These are phyloP conservation scores for Dioscorea dumetorum DNA, from an alignment of 106 monocot genomes.

Conservation along the genomic window DNA sequence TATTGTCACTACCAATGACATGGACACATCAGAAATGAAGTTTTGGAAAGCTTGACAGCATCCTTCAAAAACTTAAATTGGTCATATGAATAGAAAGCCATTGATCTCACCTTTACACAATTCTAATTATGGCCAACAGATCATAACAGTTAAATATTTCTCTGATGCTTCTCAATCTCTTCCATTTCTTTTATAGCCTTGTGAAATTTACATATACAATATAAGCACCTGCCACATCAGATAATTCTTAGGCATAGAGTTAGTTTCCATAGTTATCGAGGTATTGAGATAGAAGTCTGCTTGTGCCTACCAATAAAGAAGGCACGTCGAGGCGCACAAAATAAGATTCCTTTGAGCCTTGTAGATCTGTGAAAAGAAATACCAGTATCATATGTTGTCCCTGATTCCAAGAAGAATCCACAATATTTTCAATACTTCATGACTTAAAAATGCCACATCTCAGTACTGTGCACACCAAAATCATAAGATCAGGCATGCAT, in stretches of 20 bases:
- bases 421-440: not conserved
- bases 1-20: not conserved
- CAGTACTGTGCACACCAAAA: not conserved
- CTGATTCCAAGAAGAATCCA: not conserved
- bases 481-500: not conserved
- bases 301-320: conserved; percentile 64
- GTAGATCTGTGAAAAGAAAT: conserved; percentile 34
- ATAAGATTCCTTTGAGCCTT: conserved; percentile 77
- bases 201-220: conserved; percentile 51
- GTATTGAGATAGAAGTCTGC: not conserved
- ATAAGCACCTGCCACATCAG: conserved; percentile 34
- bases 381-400: not conserved
- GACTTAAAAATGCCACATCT: not conserved
- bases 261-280: not conserved
- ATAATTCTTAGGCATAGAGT: not conserved
- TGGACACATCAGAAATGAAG: not conserved
- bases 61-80: not conserved
- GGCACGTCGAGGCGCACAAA: conserved; percentile 53
- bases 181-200: conserved; percentile 59
- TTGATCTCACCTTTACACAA: not conserved
- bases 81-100: not conserved
- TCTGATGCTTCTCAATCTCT: conserved; percentile 57
- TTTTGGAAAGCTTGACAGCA: not conserved
- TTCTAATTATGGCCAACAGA: not conserved
- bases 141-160: conserved; percentile 23